A percentile compares a stretch with the other conserved stretches of the same genome.
Evolutionary conservation across 176 grass and related monocot species (phyloP).

Genomic region (Carex littledalei): DNA sequence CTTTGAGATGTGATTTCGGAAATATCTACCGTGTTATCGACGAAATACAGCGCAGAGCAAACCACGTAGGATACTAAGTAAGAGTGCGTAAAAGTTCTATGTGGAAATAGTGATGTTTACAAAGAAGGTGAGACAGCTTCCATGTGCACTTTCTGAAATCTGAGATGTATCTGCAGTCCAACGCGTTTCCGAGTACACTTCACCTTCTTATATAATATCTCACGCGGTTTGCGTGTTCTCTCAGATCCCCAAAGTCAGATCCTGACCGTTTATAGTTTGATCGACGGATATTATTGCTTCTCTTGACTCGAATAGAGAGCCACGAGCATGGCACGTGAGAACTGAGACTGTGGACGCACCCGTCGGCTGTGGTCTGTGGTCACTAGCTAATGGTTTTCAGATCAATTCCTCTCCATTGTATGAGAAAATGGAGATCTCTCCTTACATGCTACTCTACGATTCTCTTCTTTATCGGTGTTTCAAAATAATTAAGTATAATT

Average conservation of each 20-base stretch:
- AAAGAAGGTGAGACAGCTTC: conserved; percentile 5
- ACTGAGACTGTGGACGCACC: neutral
- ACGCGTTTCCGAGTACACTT: neutral
- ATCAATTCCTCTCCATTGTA: conserved; percentile 1
- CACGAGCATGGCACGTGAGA: conserved; percentile 12
- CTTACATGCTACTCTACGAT: neutral
- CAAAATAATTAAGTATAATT: neutral
- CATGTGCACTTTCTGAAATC: conserved; percentile 18
- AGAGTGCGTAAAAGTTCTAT: neutral
- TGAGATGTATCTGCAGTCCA: neutral
- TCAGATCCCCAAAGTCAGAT: neutral
- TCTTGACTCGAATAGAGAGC: neutral
- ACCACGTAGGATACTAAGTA: neutral
- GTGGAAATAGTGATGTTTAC: neutral
- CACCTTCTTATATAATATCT: neutral
- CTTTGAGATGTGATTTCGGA: too few relatives aligned
- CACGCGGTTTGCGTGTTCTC: conserved; percentile 2
- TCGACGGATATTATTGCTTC: neutral
- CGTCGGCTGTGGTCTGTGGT: conserved; percentile 2
- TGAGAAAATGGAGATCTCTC: neutral
- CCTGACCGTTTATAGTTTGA: neutral
- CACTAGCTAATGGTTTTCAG: neutral
- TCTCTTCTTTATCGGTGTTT: neutral
- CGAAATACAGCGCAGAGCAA: neutral
- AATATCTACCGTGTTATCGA: too few relatives aligned